A percentile compares a stretch with the other conserved stretches of the same genome.
phyloP scores from a whole-genome alignment of 805 yeast genomes.

The Zygosaccharomyces bisporus region DNA sequence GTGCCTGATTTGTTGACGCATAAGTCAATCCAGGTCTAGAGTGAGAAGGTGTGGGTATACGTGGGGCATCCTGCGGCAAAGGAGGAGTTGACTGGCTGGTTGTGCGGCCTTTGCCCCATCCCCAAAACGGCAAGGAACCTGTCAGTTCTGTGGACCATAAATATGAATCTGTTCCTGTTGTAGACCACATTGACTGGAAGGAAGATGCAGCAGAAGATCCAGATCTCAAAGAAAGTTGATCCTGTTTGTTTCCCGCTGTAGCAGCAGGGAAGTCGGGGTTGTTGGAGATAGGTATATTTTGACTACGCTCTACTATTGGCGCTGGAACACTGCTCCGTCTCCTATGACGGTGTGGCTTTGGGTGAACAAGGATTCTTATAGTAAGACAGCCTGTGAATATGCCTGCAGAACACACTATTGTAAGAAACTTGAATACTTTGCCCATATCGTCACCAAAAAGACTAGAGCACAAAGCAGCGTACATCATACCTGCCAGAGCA shows the following conservation, averaged over 20 bases:
- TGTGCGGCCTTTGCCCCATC: conserved; percentile 23
- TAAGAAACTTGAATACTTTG: conserved; percentile 53
- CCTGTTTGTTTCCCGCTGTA: conserved; percentile 3
- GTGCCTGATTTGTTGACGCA: conserved; percentile 8
- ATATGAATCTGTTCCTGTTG: conserved; percentile 21
- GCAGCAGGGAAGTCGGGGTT: conserved; percentile 1
- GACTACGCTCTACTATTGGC: conserved; percentile 6
- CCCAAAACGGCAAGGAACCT: conserved; percentile 30
- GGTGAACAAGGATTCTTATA: conserved; percentile 19
- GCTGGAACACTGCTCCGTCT: background rate
- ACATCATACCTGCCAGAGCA: conserved; percentile 67
- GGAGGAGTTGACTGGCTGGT: background rate
- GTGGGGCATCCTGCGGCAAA: conserved; percentile 1
- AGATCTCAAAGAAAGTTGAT: conserved; percentile 8
- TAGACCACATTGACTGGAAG: conserved; percentile 12
- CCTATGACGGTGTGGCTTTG: conserved; percentile 5
- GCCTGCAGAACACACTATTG: conserved; percentile 44
- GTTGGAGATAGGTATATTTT: conserved; percentile 20
- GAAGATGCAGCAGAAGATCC: conserved; percentile 16
- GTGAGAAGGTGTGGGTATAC: conserved; percentile 1
- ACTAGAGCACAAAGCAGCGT: conserved; percentile 53
- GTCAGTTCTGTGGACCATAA: conserved; percentile 26
- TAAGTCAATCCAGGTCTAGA: conserved; percentile 10
- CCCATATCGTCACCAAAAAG: conserved; percentile 52
- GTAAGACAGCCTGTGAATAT: conserved; percentile 36